phyloP scores from a whole-genome alignment of 139 green algal species.

The Auxenochlorella protothecoides region DNA sequence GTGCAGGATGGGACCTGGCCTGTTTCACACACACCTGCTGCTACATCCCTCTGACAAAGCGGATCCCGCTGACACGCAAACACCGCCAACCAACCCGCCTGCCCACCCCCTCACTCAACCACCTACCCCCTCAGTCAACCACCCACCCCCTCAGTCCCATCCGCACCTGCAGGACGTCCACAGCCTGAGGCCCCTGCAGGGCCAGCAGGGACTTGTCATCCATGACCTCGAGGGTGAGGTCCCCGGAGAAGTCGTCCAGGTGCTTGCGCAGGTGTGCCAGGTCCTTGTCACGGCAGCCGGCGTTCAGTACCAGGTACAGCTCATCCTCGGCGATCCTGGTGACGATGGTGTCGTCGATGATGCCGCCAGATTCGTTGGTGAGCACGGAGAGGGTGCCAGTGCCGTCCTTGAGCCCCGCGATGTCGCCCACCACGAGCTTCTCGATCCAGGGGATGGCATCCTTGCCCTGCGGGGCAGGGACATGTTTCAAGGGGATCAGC shows the following conservation, averaged over 20 bases:
- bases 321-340: slow-evolving; percentile 48
- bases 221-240: slow-evolving; percentile 49
- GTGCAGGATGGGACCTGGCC: too few relatives aligned
- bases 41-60: too few relatives aligned
- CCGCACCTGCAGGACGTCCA: slow-evolving; percentile 31
- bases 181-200: slow-evolving; percentile 75
- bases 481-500: too few relatives aligned
- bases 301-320: slow-evolving; percentile 97
- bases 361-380: slow-evolving; percentile 95
- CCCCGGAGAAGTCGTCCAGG: slow-evolving; percentile 43
- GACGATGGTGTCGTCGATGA: slow-evolving; percentile 92
- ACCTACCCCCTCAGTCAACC: too few relatives aligned
- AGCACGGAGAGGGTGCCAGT: slow-evolving; percentile 81
- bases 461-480: slow-evolving; percentile 60
- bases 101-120: too few relatives aligned
- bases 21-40: too few relatives aligned
- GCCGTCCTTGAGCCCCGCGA: slow-evolving; percentile 65
- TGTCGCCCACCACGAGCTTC: slow-evolving; percentile 82
- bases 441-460: slow-evolving; percentile 89
- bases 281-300: slow-evolving; percentile 94
- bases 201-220: slow-evolving; percentile 86
- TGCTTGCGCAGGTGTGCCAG: slow-evolving; percentile 81
- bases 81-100: too few relatives aligned
- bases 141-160: too few relatives aligned
- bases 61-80: too few relatives aligned